Evolutionary conservation across 768 basidiomycete genomes (phyloP).

Genomic region (Boletus tomentosulus): DNA sequence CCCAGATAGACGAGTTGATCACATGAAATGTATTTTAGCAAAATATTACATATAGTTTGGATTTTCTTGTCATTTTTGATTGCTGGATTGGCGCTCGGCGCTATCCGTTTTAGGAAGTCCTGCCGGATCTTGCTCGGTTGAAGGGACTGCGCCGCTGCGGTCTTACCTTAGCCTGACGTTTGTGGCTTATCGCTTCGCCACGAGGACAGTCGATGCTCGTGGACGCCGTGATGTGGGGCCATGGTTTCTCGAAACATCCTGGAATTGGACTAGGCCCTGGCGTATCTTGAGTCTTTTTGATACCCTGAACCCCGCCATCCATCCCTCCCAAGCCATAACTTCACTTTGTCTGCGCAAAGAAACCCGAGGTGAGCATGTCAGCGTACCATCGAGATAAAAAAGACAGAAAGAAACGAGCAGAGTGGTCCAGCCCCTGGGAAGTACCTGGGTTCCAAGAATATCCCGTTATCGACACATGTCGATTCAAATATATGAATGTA

Average conservation of each 20-base stretch:
- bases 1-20: not conserved
- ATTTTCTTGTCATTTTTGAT: slow-evolving; percentile 1
- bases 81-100: not conserved
- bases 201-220: not conserved
- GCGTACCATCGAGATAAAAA: not conserved
- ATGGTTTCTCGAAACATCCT: not conserved
- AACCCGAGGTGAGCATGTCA: slow-evolving; percentile 1
- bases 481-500: not conserved
- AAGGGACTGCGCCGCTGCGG: not conserved
- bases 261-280: not conserved
- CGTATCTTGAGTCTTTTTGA: not conserved
- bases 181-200: not conserved
- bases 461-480: slow-evolving; percentile 16
- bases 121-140: not conserved
- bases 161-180: not conserved
- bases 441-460: slow-evolving; percentile 16
- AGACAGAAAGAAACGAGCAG: not conserved
- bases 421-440: not conserved
- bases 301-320: not conserved
- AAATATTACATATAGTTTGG: not conserved
- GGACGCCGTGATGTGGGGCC: not conserved
- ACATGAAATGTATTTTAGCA: not conserved
- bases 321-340: not conserved
- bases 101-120: slow-evolving; percentile 6
- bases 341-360: not conserved